A percentile compares a stretch with the other conserved stretches of the same genome.
Conservation (phyloP, 2,329 filamentous ascomycete species). For the Dactylellina haptotyla region DNA sequence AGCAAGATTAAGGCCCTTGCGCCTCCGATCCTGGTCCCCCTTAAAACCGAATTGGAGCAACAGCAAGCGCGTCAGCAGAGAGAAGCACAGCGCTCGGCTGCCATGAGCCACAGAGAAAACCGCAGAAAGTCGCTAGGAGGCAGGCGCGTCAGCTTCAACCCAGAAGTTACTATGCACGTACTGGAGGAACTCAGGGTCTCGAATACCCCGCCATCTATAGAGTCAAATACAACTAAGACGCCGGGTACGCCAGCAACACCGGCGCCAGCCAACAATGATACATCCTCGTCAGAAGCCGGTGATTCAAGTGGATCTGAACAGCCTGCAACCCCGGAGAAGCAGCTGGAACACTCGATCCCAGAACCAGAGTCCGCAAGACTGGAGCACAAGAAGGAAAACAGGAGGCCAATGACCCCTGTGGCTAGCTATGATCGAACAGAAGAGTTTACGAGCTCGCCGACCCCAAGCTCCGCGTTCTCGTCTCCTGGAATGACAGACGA, state of each 20-base stretch:
- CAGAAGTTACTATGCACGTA: conserved; percentile 95
- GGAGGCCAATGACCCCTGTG: conserved; percentile 52
- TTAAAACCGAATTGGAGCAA: conserved; percentile 76
- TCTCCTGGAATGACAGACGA: conserved; percentile 52
- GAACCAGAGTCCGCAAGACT: conserved; percentile 74
- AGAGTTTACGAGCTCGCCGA: conserved; percentile 49
- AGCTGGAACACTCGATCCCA: conserved; percentile 68
- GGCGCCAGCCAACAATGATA: conserved; percentile 54
- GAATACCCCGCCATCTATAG: conserved; percentile 71
- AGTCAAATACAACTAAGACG: conserved; percentile 67
- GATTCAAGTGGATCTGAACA: conserved; percentile 58
- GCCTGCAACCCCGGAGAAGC: conserved; percentile 72
- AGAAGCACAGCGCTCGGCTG: conserved; percentile 72
- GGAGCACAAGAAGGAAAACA: conserved; percentile 70
- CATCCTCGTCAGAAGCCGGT: conserved; percentile 21
- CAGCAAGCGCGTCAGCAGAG: conserved; percentile 75
- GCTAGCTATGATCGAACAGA: conserved; percentile 37
- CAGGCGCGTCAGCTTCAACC: conserved; percentile 93
- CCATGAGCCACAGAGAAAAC: conserved; percentile 80
- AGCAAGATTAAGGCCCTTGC: conserved; percentile 56
- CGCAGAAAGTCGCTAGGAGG: conserved; percentile 92
- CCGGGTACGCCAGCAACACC: conserved; percentile 60
- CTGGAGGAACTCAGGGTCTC: conserved; percentile 95
- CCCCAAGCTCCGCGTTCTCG: conserved; percentile 49
- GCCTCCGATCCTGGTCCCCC: conserved; percentile 68